Percentiles rank a stretch among this genome's conserved stretches.
Conservation (phyloP, 768 basidiomycete species). For the Mycena galericulata region DNA sequence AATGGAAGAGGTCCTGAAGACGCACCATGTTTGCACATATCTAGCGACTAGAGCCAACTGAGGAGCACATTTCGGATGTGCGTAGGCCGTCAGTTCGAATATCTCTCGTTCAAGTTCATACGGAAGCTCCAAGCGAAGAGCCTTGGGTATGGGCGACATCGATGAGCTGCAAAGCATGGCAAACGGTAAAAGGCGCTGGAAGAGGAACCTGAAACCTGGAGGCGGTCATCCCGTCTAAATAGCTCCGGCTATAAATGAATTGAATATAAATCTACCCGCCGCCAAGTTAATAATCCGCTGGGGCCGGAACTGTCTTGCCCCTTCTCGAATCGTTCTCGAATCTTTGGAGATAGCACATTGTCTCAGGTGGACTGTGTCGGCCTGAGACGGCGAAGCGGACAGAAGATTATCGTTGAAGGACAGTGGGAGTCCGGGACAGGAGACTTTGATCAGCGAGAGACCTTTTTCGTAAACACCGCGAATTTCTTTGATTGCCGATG, state of each 20-base stretch:
- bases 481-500: no score
- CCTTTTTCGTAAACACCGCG: no score
- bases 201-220: slow-evolving; percentile 9
- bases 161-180: slow-evolving; percentile 4
- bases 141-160: neutral
- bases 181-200: neutral
- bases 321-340: no score
- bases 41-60: slow-evolving; percentile 42
- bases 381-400: no score
- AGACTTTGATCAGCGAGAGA: no score
- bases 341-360: no score
- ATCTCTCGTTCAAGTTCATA: slow-evolving; percentile 50
- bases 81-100: slow-evolving; percentile 45
- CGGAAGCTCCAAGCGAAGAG: slow-evolving; percentile 38
- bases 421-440: no score
- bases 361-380: no score
- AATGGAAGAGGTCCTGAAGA: neutral
- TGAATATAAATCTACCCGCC: slow-evolving; percentile 11
- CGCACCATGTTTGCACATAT: slow-evolving; percentile 37
- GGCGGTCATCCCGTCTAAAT: slow-evolving; percentile 21
- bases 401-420: no score
- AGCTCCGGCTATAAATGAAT: neutral
- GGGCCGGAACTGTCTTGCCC: neutral
- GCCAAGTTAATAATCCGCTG: no score
- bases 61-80: slow-evolving; percentile 40